Percentiles rank a stretch among this genome's conserved stretches.
These are phyloP conservation scores for Polyrhizophydium stewartii DNA, from an alignment of 371 early-diverging fungal species.

Conservation along the genomic window DNA sequence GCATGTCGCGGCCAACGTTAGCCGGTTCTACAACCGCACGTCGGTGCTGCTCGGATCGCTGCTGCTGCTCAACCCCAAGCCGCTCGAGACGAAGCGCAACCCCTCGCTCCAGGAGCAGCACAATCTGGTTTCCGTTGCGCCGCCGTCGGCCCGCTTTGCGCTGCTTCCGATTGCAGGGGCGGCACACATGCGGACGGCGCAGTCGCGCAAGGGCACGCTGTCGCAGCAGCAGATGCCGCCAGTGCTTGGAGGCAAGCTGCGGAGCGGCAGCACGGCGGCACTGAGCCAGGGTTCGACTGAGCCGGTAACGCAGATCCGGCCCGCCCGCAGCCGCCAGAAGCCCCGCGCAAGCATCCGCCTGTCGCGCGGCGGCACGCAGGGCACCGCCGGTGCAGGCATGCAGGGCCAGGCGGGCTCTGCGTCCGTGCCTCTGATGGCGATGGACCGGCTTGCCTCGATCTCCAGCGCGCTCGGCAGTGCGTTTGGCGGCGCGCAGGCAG, in stretches of 20 bases:
- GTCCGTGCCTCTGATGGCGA: too few relatives aligned
- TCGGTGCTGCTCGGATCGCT: conserved; percentile 19
- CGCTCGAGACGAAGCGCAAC: conserved; percentile 17
- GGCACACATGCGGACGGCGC: neutral
- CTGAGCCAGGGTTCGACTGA: neutral
- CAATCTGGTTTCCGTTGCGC: conserved; percentile 17
- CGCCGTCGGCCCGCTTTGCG: conserved; percentile 21
- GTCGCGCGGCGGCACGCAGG: too few relatives aligned
- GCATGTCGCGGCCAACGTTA: conserved; percentile 11
- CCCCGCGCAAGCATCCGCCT: neutral
- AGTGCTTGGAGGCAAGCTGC: too few relatives aligned
- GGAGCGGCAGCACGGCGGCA: neutral
- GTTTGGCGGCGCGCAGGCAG: neutral
- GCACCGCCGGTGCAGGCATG: too few relatives aligned
- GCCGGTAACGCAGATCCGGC: too few relatives aligned
- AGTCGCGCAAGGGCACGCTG: neutral
- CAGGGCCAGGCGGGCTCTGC: too few relatives aligned
- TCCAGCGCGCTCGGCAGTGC: neutral
- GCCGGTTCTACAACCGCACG: conserved; percentile 18
- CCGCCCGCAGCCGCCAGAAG: neutral
- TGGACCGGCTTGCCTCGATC: conserved; percentile 1
- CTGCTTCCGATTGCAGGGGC: conserved; percentile 17
- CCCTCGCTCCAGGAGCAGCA: conserved; percentile 20
- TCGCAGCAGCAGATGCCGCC: neutral
- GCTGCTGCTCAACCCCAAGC: conserved; percentile 12